A percentile compares a stretch with the other conserved stretches of the same genome.
phyloP scores from a whole-genome alignment of 106 monocot species.

The Posidonia australis region DNA sequence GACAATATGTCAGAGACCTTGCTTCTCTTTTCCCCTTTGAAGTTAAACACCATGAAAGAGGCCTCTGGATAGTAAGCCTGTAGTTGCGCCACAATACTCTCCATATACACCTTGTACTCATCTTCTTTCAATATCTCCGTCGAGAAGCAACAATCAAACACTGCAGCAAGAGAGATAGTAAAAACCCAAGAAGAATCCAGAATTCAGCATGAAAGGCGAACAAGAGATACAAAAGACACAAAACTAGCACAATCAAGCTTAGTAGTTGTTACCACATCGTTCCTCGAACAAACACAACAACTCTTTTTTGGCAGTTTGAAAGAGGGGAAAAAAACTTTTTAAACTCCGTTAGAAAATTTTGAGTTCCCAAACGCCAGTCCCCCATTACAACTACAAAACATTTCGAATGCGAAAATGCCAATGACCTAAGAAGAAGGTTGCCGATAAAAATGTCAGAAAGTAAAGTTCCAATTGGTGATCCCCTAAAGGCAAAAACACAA shows the following conservation, averaged over 20 bases:
- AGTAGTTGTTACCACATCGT: too few relatives aligned
- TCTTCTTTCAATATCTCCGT: constrained; percentile 52
- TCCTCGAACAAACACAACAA: too few relatives aligned
- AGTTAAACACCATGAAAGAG: constrained; percentile 73
- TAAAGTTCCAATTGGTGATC: too few relatives aligned
- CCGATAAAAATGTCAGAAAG: too few relatives aligned
- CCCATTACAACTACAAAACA: too few relatives aligned
- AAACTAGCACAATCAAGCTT: too few relatives aligned
- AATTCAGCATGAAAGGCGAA: not conserved
- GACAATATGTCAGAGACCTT: constrained; percentile 44
- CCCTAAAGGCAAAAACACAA: not conserved
- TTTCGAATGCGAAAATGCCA: too few relatives aligned
- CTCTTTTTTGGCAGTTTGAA: too few relatives aligned
- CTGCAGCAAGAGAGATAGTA: constrained; percentile 26
- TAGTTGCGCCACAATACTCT: constrained; percentile 53
- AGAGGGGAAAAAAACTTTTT: too few relatives aligned
- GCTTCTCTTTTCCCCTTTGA: constrained; percentile 39
- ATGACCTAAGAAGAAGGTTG: too few relatives aligned
- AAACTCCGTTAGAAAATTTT: too few relatives aligned
- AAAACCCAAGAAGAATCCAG: not conserved
- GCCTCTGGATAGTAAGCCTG: constrained; percentile 60
- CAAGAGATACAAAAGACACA: not conserved
- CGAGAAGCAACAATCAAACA: constrained; percentile 94
- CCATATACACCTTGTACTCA: constrained; percentile 58
- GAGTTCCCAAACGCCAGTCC: too few relatives aligned